phyloP scores from a whole-genome alignment of 2,329 filamentous ascomycete species.

The Neopestalotiopsis rosae region DNA sequence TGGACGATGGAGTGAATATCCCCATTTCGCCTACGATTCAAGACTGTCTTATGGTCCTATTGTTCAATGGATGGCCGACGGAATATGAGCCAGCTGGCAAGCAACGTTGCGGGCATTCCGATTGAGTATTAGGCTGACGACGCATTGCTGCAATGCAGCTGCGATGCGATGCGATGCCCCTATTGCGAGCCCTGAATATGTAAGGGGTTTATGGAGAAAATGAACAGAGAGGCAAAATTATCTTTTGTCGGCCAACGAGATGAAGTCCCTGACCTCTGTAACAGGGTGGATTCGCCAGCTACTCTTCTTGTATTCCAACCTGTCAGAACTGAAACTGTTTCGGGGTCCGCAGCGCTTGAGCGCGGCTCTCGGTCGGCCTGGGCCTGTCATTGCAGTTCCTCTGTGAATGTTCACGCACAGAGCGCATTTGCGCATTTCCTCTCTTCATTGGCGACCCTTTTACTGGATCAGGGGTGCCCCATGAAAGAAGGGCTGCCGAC shows the following conservation, averaged over 20 bases:
- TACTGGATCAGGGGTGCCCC: neutral
- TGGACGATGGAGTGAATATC: neutral
- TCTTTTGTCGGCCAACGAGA: neutral
- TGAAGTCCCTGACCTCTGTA: neutral
- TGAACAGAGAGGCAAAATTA: neutral
- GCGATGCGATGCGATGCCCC: neutral
- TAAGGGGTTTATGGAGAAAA: neutral
- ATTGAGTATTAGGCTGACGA: neutral
- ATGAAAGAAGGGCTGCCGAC: conserved; percentile 1
- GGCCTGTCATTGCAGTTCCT: neutral
- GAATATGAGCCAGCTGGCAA: neutral
- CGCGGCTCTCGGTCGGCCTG: conserved; percentile 14
- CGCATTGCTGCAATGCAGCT: neutral
- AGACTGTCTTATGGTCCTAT: neutral
- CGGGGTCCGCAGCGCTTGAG: conserved; percentile 6
- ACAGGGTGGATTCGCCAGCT: neutral
- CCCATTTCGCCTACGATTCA: conserved; percentile 5
- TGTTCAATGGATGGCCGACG: neutral
- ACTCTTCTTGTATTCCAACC: neutral
- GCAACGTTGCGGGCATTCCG: neutral
- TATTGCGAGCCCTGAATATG: neutral
- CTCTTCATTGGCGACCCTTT: neutral
- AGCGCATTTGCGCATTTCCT: neutral
- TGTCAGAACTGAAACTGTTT: conserved; percentile 12
- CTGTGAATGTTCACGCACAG: neutral